phyloP scores from a whole-genome alignment of 106 monocot genomes.

The Cymbidium sinense region DNA sequence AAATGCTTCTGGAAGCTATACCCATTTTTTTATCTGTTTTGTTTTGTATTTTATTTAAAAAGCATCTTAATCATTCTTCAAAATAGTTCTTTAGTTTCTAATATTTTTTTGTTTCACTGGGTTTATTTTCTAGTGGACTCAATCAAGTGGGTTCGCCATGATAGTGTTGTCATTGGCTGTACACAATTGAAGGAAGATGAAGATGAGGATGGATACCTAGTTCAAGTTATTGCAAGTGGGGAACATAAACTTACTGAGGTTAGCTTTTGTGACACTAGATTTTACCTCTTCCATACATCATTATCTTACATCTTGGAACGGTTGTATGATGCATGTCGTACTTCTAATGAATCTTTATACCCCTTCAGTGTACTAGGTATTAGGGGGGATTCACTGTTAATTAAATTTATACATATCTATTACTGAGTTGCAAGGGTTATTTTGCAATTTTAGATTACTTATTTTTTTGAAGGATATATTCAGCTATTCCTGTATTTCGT shows the following conservation, averaged over 20 bases:
- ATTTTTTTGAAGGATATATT: not conserved
- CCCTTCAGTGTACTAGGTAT: no score
- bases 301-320: not conserved
- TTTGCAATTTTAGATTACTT: not conserved
- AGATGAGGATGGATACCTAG: slow-evolving; percentile 64
- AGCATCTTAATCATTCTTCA: not conserved
- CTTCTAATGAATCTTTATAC: not conserved
- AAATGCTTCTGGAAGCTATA: not conserved
- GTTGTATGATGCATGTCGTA: not conserved
- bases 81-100: not conserved
- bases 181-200: slow-evolving; percentile 53
- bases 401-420: no score
- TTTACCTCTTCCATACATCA: not conserved
- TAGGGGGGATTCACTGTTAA: no score
- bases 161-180: slow-evolving; percentile 76
- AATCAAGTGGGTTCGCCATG: slow-evolving; percentile 65
- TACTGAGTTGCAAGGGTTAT: not conserved
- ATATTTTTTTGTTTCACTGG: slow-evolving; percentile 4
- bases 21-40: not conserved
- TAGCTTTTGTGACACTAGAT: slow-evolving; percentile 12
- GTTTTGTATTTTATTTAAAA: not conserved
- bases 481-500: not conserved
- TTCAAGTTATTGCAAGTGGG: slow-evolving; percentile 57
- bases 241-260: slow-evolving; percentile 53
- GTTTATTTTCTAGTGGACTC: slow-evolving; percentile 59